A percentile compares a stretch with the other conserved stretches of the same genome.
Evolutionary conservation across 2,329 filamentous ascomycete genomes (phyloP).

Genomic region (Scedosporium dehoogii): DNA sequence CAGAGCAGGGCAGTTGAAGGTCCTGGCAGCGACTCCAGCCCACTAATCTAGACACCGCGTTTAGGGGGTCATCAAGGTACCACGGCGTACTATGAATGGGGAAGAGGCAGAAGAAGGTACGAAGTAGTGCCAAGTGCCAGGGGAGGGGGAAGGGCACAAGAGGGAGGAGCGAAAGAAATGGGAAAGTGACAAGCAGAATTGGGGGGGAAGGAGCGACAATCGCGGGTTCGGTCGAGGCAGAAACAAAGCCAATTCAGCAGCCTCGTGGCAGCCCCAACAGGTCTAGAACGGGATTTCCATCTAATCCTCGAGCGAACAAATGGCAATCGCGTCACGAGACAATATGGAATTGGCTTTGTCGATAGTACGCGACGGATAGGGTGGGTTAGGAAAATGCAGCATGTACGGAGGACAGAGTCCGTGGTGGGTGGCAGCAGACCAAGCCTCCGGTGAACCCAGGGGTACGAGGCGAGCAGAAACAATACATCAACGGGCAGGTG

Average conservation of each 20-base stretch:
- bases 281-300: slow-evolving; percentile 1
- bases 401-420: neutral
- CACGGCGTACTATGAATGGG: neutral
- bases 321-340: slow-evolving; percentile 5
- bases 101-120: neutral
- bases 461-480: neutral
- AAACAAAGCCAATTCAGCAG: neutral
- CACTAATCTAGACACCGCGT: neutral
- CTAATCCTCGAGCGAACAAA: neutral
- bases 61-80: neutral
- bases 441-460: neutral
- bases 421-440: slow-evolving; percentile 5
- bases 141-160: neutral
- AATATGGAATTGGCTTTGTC: slow-evolving; percentile 2
- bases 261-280: neutral
- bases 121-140: neutral
- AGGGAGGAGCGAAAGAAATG: neutral
- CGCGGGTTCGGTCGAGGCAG: neutral
- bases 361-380: slow-evolving; percentile 2
- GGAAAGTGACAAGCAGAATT: neutral
- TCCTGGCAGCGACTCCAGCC: neutral
- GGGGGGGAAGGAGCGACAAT: neutral
- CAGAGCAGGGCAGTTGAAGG: neutral
- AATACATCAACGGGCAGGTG: neutral
- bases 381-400: slow-evolving; percentile 3